Evolutionary conservation across 2,329 filamentous ascomycete genomes (phyloP).

Genomic region (Diaporthe sp.): DNA sequence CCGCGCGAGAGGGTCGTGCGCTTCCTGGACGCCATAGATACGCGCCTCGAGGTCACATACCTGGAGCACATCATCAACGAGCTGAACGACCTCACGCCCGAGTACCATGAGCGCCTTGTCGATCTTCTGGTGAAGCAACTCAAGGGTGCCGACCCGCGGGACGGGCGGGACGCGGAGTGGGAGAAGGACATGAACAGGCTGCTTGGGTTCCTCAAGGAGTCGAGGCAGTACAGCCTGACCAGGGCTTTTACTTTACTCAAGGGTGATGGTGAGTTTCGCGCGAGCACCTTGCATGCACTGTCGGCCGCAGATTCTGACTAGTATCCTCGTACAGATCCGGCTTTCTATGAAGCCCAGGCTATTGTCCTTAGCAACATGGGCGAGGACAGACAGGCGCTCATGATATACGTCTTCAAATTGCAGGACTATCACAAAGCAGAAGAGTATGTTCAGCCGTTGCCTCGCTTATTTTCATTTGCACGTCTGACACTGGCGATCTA

Average conservation of each 20-base stretch:
- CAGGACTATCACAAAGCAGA: slow-evolving; percentile 90
- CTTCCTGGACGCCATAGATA: slow-evolving; percentile 80
- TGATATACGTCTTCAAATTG: slow-evolving; percentile 97
- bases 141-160: slow-evolving; percentile 54
- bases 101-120: slow-evolving; percentile 88
- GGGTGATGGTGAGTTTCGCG: slow-evolving; percentile 74
- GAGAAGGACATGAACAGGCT: slow-evolving; percentile 75
- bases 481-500: slow-evolving; percentile 52
- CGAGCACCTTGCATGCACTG: not conserved
- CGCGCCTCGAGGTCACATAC: slow-evolving; percentile 82
- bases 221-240: slow-evolving; percentile 83
- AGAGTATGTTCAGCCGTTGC: slow-evolving; percentile 72
- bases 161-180: slow-evolving; percentile 62
- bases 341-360: slow-evolving; percentile 90
- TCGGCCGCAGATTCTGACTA: slow-evolving; percentile 37
- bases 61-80: slow-evolving; percentile 93
- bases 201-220: slow-evolving; percentile 81
- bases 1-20: slow-evolving; percentile 81
- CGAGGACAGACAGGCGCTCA: slow-evolving; percentile 93
- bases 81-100: slow-evolving; percentile 84
- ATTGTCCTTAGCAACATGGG: slow-evolving; percentile 96
- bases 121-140: slow-evolving; percentile 76
- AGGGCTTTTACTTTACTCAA: slow-evolving; percentile 85
- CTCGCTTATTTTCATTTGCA: not conserved
- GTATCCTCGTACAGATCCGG: slow-evolving; percentile 70